These are phyloP conservation scores for Cyclotella choctawhatcheeana DNA, from an alignment of 108 stramenopile genomes.

Conservation along the genomic window DNA sequence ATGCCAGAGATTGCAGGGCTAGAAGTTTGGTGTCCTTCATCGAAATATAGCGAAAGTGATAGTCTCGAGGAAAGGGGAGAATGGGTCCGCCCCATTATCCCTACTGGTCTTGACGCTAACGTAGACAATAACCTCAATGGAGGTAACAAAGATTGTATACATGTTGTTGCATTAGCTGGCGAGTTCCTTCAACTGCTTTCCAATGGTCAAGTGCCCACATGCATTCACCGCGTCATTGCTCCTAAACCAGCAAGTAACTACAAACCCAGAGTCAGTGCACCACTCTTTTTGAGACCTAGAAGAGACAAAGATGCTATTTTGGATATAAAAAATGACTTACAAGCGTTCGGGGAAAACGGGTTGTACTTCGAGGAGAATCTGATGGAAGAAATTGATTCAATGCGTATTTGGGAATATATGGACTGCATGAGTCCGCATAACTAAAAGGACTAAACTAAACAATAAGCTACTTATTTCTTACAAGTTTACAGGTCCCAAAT, in stretches of 20 bases:
- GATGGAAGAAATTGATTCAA: constrained; percentile 33
- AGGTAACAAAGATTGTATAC: neutral
- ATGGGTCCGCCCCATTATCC: constrained; percentile 45
- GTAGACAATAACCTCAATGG: neutral
- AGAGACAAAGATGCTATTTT: constrained; percentile 38
- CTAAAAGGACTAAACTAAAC: constrained; percentile 1
- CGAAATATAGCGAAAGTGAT: neutral
- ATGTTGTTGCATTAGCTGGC: constrained; percentile 45
- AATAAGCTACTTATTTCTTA: neutral
- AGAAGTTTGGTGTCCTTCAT: constrained; percentile 54
- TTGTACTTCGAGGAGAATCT: constrained; percentile 38
- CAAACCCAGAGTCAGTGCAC: constrained; percentile 33
- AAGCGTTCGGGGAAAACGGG: neutral
- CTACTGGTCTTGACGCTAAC: neutral
- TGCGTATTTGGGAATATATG: constrained; percentile 41
- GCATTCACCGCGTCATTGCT: constrained; percentile 50
- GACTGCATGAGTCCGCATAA: constrained; percentile 34
- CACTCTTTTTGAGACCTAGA: constrained; percentile 43
- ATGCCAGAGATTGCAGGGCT: constrained; percentile 51
- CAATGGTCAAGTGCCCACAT: constrained; percentile 40
- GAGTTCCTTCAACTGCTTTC: constrained; percentile 50
- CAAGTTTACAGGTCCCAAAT: neutral
- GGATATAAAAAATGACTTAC: constrained; percentile 13
- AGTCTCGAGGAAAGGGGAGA: constrained; percentile 26
- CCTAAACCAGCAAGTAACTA: constrained; percentile 17